Base-by-base conservation (phyloP, 1,139 yeast species). In the Meyerozyma sp. region DNA sequence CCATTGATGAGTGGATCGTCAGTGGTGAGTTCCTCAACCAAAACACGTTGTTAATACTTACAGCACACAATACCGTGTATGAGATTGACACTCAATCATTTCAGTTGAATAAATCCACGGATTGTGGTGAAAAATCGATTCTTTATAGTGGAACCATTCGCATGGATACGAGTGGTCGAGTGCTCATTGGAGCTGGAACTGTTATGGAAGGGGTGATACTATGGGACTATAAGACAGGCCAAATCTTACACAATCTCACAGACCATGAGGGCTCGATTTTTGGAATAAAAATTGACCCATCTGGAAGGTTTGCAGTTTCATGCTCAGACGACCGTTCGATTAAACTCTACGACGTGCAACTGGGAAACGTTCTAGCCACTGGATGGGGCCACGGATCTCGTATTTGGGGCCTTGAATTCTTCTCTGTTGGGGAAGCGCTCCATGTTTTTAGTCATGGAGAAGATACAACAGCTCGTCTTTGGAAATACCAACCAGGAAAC, bases 381-480 rank as follows among this genome's bases (percentile, higher is more conserved):
- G 98, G 96, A 0, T 93, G 98, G 97, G 98, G 98, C 13, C 98
- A 93, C 59, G 84, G 87, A 3, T 91, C 98, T 0, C 76, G 98
- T 58, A 90, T 93, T 37, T 93, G 98, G 98, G 78, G 77, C 37
- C 69, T 93, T 43, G 73, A 73, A 38, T 89, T 90, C 59, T 76
- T 70, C 48, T 50, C 53, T 3, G 49, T 60, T 7, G 59, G 65
- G 36, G 38, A 44, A 4, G 50, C 55, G 2, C 57, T 84, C 1
- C 67, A 78, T 25, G 57, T 77, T 3, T 62, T 76, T 50, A 84
- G 95, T 63, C 81, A 82, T 11, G 90, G 96, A 8, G 98, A 93
- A 61, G 98, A 93, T 62, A 81, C 94, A 54, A 84, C 96, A 0
- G 78, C 88, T n/a, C 75, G 97, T 50, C 58, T 84, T 0, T 93